Conservation (phyloP, 306 rosid species). For the Sicyos edulis region DNA sequence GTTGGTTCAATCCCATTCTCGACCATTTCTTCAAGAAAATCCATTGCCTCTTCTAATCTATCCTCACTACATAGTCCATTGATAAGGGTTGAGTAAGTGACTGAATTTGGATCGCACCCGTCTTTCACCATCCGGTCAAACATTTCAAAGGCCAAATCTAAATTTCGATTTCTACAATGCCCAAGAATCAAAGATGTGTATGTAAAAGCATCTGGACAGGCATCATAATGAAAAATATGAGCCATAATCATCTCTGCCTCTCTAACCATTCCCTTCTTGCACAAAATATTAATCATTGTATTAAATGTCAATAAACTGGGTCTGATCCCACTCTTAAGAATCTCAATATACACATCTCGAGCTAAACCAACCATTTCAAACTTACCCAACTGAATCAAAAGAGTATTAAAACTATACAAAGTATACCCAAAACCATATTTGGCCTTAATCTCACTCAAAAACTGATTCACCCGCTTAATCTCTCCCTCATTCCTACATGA, state of each 20-base stretch:
- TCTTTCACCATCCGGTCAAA: conserved; percentile 33
- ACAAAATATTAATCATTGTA: conserved; percentile 34
- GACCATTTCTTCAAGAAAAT: conserved; percentile 35
- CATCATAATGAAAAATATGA: conserved; percentile 30
- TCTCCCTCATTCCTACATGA: conserved; percentile 28
- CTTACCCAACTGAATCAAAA: conserved; percentile 37
- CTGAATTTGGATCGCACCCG: conserved; percentile 35
- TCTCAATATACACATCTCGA: conserved; percentile 27
- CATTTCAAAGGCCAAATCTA: conserved; percentile 30
- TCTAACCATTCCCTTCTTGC: conserved; percentile 33
- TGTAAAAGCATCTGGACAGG: conserved; percentile 27
- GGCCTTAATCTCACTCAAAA: conserved; percentile 25
- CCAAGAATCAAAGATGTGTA: conserved; percentile 39
- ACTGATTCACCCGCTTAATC: conserved; percentile 21
- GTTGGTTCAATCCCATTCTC: conserved; percentile 34
- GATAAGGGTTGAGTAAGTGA: conserved; percentile 35
- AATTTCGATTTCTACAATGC: conserved; percentile 34
- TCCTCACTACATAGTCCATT: conserved; percentile 36
- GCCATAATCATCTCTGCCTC: conserved; percentile 33
- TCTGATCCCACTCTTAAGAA: conserved; percentile 27
- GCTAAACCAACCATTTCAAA: conserved; percentile 37
- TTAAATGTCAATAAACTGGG: conserved; percentile 38
- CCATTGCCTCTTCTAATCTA: conserved; percentile 36
- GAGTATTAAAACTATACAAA: conserved; percentile 39
- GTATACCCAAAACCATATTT: conserved; percentile 32